Evolutionary conservation across 192 early-diverging fungal genomes (phyloP), one percentile per base, ranked within the genome.

Genomic region (Backusella sp.): DNA sequence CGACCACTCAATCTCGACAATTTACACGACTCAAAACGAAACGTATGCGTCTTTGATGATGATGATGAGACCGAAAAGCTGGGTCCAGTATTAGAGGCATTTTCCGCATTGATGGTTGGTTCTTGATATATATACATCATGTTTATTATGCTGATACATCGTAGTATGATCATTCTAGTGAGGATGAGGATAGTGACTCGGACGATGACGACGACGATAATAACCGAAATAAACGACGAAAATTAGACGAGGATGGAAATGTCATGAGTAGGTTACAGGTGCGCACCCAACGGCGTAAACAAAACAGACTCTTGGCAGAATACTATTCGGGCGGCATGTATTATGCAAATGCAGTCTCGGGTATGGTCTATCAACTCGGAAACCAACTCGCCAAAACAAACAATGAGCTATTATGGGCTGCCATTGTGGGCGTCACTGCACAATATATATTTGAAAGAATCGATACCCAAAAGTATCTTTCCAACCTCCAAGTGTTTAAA

Each of bases 1-100:
- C 83, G 97, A 56, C 97, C 97, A 21, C 85, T 95, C 32, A 93
- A 96, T 73, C 87, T 98, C 21, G 90, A 92, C 44, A 96, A 94
- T 72, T 77, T 97, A 14, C 95, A 89, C 73, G 86, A 88, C 77
- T 86, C 90, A 67, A 90, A 92, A 36, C 35, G 30, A 14, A 90
- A 94, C 76, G 86, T 98, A 11, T 88, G 91, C 65, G 91, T 96
- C 23, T 85, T 97, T 79, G 96, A 96, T 75, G 95, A 97, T 72
- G 92, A 90, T n/a, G 92, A 93, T 44, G 85, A 93, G 8, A 94
- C 94, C 35, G 85, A 83, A 36, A 85, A 90, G n/a, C 86, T 94
- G 80, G 74, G 67, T 0, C 86, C 89, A 35, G 77, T 96, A 32
- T 86, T 88, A 30, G 78, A 89, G 36, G 95, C 95, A 4, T 92